Base-by-base conservation (phyloP, 495 filamentous ascomycete species). In the Xylaria longipes region DNA sequence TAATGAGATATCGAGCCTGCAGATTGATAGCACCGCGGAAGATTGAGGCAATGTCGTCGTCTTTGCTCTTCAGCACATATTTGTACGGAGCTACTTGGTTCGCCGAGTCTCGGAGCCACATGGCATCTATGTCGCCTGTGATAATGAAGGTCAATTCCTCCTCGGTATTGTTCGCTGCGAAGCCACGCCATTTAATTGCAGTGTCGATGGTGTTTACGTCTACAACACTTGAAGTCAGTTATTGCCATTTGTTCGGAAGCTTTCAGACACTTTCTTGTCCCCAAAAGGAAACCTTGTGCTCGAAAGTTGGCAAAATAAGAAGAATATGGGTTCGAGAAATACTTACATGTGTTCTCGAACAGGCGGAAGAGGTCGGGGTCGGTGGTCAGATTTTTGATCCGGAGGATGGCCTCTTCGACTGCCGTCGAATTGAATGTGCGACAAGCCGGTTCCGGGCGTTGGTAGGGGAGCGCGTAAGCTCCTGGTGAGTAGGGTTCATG, bases 41-140 rank as follows among this genome's bases (percentile, higher is more conserved):
- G 2, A 91, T 80, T 17, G 87, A 87, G 29, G 89, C 89, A 27
- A 91, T 80, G 67, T 89, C 78, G 15, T 80, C 74, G 7, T 83
- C 79, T n/a, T 75, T 72, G 12, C 82, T 87, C 69, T 87, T 84
- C 27, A 91, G 76, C 6, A 91, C 76, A 0, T 84, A 83, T 27
- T 86, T 82, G 73, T 91, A 91, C 41, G 88, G 88, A 67, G 87
- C 85, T 70, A 91, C 83, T 75, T 91, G 88, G 69, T 87, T 88
- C 20, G 88, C 84, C 43, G 88, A 90, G 72, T 90, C 89, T 20
- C 89, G 85, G 74, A 91, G 81, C 88, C 89, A 90, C 88, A 91
- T 90, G 31, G 88, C 89, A 71, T 91, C 86, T 78, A 90, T 90
- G 74, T 90, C 88, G 33, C 89, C 88, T 15, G 89, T 91, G 72